A percentile compares a stretch with the other conserved stretches of the same genome.
These are phyloP conservation scores for Botrytis elliptica DNA, from an alignment of 2,329 filamentous ascomycete genomes.

Conservation along the genomic window DNA sequence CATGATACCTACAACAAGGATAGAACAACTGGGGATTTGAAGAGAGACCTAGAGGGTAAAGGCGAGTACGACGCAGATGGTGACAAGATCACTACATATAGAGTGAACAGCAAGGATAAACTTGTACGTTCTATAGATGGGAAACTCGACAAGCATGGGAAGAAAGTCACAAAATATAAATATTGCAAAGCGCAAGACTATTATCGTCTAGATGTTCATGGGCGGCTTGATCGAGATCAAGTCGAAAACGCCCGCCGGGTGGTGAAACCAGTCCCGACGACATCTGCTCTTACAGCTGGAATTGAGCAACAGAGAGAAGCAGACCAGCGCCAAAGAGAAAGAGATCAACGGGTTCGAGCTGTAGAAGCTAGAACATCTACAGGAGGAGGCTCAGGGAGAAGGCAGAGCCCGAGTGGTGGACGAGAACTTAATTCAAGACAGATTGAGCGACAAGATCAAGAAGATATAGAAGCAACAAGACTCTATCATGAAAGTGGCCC, in stretches of 20 bases:
- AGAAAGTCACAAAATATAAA: neutral
- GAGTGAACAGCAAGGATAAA: neutral
- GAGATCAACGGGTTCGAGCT: neutral
- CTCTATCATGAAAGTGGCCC: neutral
- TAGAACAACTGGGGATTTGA: neutral
- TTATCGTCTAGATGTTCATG: neutral
- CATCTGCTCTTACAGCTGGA: neutral
- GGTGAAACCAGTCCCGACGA: neutral
- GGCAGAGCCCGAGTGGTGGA: neutral
- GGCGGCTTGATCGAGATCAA: neutral
- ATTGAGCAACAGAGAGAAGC: neutral
- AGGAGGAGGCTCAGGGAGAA: neutral
- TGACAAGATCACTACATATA: neutral
- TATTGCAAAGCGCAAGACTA: neutral
- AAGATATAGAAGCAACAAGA: neutral
- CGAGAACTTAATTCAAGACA: neutral
- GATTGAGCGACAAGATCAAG: neutral
- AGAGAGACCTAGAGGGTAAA: too few relatives aligned
- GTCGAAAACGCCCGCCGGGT: neutral
- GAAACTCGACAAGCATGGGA: neutral
- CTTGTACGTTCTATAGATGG: neutral
- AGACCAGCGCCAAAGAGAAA: rapidly evolving
- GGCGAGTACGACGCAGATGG: neutral
- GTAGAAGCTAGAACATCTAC: neutral
- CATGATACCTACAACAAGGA: neutral